Evolutionary conservation across 129 eudicot genomes (phyloP).

Genomic region (Flaveria linearis): DNA sequence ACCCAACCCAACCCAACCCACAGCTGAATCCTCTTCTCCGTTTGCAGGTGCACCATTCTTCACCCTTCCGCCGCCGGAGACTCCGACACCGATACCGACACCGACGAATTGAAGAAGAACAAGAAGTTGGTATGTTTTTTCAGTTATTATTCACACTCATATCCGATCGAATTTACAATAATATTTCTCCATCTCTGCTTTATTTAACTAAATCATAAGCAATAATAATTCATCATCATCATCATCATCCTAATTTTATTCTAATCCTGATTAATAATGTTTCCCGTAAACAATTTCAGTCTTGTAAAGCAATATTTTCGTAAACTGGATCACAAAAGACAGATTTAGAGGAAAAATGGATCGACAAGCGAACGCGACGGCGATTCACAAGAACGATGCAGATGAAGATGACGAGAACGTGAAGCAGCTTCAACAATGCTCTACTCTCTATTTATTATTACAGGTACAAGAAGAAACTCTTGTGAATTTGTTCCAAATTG

Average conservation of each 20-base stretch:
- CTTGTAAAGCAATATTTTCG: not conserved
- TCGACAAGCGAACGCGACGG: constrained; percentile 29
- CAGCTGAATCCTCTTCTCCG: not conserved
- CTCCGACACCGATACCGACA: too few species aligned
- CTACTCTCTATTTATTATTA: constrained; percentile 52
- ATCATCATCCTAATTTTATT: not conserved
- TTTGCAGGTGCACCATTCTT: not conserved
- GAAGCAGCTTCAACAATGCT: constrained; percentile 69
- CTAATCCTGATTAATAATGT: not conserved
- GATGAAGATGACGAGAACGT: constrained; percentile 73
- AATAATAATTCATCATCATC: too few species aligned
- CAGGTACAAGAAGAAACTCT: constrained; percentile 39
- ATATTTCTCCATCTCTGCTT: too few species aligned
- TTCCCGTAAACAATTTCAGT: too few species aligned
- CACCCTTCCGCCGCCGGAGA: too few species aligned
- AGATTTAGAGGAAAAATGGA: not conserved
- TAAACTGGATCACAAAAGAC: too few species aligned
- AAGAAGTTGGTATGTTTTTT: too few species aligned
- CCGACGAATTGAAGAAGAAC: too few species aligned
- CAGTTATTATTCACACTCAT: too few species aligned
- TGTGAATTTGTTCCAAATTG: not conserved
- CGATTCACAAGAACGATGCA: constrained; percentile 51
- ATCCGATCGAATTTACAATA: too few species aligned
- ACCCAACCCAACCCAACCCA: too few species aligned
- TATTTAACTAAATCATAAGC: too few species aligned